Evolutionary conservation across 495 filamentous ascomycete species (phyloP).

Genomic region (Aspergillus affinis): DNA sequence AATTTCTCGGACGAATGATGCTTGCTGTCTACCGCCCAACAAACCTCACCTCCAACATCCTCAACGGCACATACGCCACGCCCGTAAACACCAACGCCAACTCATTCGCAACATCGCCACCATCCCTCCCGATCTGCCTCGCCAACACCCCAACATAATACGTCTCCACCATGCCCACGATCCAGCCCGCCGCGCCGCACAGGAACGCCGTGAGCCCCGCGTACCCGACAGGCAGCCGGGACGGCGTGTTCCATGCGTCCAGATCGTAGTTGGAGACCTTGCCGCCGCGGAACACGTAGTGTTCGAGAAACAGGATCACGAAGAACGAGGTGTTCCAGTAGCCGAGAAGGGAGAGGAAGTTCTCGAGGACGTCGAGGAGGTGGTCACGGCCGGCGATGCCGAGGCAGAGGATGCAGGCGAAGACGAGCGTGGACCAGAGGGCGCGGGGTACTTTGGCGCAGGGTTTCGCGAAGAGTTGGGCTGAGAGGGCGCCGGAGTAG

Average conservation of each 20-base stretch:
- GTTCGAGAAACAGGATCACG: slow-evolving; percentile 58
- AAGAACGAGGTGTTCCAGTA: slow-evolving; percentile 62
- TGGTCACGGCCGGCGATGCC: slow-evolving; percentile 42
- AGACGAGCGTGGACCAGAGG: slow-evolving; percentile 42
- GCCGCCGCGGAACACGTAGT: slow-evolving; percentile 58
- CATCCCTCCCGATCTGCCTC: slow-evolving; percentile 22
- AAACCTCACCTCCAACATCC: slow-evolving; percentile 30
- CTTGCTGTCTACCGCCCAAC: slow-evolving; percentile 30
- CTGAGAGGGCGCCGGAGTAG: slow-evolving; percentile 41
- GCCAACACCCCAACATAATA: slow-evolving; percentile 33
- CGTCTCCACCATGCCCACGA: slow-evolving; percentile 41
- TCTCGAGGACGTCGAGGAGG: slow-evolving; percentile 41
- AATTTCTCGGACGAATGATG: too few relatives aligned
- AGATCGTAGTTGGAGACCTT: slow-evolving; percentile 43
- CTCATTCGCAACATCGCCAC: slow-evolving; percentile 32
- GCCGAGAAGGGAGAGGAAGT: slow-evolving; percentile 58
- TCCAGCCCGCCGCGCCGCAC: slow-evolving; percentile 35
- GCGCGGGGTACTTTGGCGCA: slow-evolving; percentile 42
- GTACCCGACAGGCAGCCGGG: slow-evolving; percentile 31
- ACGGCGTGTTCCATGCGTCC: slow-evolving; percentile 34
- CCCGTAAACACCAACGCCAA: slow-evolving; percentile 27
- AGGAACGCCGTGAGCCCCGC: slow-evolving; percentile 33
- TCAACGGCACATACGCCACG: slow-evolving; percentile 21
- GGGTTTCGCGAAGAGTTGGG: slow-evolving; percentile 41
- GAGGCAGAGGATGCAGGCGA: slow-evolving; percentile 38